Conservation (phyloP, 768 basidiomycete genomes). For the Basidioascus undulatus region DNA sequence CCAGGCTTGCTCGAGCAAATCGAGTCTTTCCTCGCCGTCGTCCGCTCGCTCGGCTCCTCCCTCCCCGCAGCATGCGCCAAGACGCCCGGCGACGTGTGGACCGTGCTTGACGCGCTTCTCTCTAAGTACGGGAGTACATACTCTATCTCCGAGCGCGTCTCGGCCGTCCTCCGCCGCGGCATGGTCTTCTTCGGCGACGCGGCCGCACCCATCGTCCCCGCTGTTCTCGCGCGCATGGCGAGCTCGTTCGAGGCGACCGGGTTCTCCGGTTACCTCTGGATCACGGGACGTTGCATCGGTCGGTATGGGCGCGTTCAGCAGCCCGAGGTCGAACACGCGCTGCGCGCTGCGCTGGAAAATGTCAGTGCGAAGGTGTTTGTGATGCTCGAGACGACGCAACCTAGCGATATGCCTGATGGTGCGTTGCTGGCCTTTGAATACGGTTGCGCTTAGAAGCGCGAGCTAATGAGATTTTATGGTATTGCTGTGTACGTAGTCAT, state of each 20-base stretch:
- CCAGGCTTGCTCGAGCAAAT: constrained; percentile 73
- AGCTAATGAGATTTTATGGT: constrained; percentile 1
- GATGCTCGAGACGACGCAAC: constrained; percentile 39
- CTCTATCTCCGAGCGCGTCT: constrained; percentile 55
- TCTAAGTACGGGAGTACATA: constrained; percentile 50
- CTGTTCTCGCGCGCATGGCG: constrained; percentile 51
- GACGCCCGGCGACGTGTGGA: constrained; percentile 59
- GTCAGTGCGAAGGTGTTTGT: constrained; percentile 45
- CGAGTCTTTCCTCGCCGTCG: constrained; percentile 67
- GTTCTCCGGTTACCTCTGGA: constrained; percentile 76
- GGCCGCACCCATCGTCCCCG: constrained; percentile 40
- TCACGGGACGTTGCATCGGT: constrained; percentile 60
- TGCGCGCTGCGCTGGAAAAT: constrained; percentile 44
- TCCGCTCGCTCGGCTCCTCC: constrained; percentile 51
- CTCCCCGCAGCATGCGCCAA: constrained; percentile 55
- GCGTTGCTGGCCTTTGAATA: constrained; percentile 15
- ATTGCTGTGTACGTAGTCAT: constrained; percentile 34
- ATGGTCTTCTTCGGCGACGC: constrained; percentile 52
- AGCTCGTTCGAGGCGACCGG: constrained; percentile 54
- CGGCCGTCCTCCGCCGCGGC: constrained; percentile 61
- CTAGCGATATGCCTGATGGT: constrained; percentile 74
- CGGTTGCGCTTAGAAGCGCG: background rate
- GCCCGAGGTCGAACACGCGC: constrained; percentile 29
- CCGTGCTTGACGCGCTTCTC: constrained; percentile 56
- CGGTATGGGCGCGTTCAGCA: constrained; percentile 48